A percentile compares a stretch with the other conserved stretches of the same genome.
These are phyloP conservation scores for Pisolithus orientalis DNA, from an alignment of 768 basidiomycete species.

Conservation along the genomic window DNA sequence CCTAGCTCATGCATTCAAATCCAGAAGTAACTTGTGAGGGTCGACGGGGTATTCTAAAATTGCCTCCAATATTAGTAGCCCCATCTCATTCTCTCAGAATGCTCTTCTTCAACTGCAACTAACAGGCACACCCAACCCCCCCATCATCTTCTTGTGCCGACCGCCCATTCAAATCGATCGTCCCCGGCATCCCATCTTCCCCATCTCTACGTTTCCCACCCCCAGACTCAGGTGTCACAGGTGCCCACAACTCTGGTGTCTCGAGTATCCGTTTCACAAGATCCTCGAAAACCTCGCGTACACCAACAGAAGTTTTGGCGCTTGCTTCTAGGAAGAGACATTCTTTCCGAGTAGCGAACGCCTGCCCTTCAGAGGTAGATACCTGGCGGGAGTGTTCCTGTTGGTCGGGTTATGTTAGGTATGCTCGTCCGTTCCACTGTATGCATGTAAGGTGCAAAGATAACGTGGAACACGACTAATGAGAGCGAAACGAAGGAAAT, in stretches of 20 bases:
- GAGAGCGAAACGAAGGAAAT: too few species aligned
- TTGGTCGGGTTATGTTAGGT: neutral
- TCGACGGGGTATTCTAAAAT: too few species aligned
- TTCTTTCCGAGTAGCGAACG: constrained; percentile 76
- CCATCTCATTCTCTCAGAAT: too few species aligned
- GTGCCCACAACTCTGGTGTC: constrained; percentile 75
- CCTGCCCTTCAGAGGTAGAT: constrained; percentile 64
- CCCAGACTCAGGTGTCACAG: constrained; percentile 17
- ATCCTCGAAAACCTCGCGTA: constrained; percentile 68
- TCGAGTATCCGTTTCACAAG: constrained; percentile 80
- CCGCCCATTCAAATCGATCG: constrained; percentile 28
- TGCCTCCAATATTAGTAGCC: too few species aligned
- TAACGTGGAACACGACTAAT: too few species aligned
- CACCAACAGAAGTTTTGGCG: constrained; percentile 85
- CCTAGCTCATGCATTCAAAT: too few species aligned
- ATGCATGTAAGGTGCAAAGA: too few species aligned
- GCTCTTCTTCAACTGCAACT: neutral
- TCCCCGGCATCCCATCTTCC: constrained; percentile 36
- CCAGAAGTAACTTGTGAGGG: too few species aligned
- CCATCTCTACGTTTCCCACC: constrained; percentile 9
- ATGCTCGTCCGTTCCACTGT: neutral
- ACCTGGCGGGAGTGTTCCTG: constrained; percentile 93
- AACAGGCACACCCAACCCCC: constrained; percentile 26
- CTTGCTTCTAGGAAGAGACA: constrained; percentile 89
- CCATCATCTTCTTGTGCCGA: constrained; percentile 15